phyloP scores from a whole-genome alignment of 2,329 filamentous ascomycete species.

The Neonectria sp. region DNA sequence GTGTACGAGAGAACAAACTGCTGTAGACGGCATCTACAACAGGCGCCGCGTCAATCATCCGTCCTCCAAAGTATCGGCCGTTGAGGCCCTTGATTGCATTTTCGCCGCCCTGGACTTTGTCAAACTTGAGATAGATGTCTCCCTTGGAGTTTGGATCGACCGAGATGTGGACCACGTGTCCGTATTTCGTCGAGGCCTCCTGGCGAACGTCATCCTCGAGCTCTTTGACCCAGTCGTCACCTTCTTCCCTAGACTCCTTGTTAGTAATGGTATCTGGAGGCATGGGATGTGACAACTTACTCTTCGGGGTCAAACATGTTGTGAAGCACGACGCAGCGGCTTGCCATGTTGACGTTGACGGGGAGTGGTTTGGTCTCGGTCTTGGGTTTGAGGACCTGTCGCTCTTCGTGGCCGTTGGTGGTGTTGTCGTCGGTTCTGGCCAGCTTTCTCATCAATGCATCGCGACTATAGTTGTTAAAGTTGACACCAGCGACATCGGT shows the following conservation, averaged over 20 bases:
- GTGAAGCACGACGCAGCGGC: constrained; percentile 92
- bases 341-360: constrained; percentile 91
- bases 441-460: constrained; percentile 98
- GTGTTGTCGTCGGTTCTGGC: constrained; percentile 91
- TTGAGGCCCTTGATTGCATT: constrained; percentile 99
- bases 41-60: constrained; percentile 93
- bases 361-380: constrained; percentile 84
- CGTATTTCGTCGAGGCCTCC: constrained; percentile 96
- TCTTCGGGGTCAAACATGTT: constrained; percentile 96
- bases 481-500: constrained; percentile 98
- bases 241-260: constrained; percentile 78
- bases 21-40: constrained; percentile 99
- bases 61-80: constrained; percentile 93
- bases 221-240: constrained; percentile 91
- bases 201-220: constrained; percentile 93
- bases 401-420: constrained; percentile 76
- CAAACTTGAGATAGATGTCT: constrained; percentile 99
- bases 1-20: constrained; percentile 91
- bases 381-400: constrained; percentile 82
- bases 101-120: constrained; percentile 93
- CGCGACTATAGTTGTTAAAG: constrained; percentile 99
- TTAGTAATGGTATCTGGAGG: constrained; percentile 50
- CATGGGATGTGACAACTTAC: constrained; percentile 72
- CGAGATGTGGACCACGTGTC: constrained; percentile 96
- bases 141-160: constrained; percentile 94